Evolutionary conservation across 352 stramenopile genomes (phyloP).

Genomic region (Pythium aquatile): DNA sequence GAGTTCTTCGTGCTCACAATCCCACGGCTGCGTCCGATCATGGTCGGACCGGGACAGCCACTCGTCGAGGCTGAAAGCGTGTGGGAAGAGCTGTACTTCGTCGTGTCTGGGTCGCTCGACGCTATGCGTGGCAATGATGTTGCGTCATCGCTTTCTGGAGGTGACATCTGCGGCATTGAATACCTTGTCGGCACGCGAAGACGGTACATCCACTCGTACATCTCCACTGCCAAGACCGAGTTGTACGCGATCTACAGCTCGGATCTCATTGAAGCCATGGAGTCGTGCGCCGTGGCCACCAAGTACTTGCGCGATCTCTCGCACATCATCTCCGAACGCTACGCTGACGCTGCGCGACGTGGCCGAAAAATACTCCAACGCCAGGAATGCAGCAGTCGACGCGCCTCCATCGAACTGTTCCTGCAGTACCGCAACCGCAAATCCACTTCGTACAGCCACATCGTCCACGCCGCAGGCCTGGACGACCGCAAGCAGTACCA

Average conservation of each 20-base stretch:
- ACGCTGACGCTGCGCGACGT: conserved; percentile 52
- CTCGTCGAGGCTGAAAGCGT: conserved; percentile 78
- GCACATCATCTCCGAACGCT: conserved; percentile 53
- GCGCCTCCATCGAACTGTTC: conserved; percentile 40
- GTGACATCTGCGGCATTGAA: conserved; percentile 78
- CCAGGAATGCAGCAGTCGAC: conserved; percentile 23
- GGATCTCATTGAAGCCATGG: conserved; percentile 53
- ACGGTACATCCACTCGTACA: conserved; percentile 67
- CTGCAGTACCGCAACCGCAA: conserved; percentile 70
- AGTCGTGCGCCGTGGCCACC: conserved; percentile 59
- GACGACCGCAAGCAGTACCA: conserved; percentile 38
- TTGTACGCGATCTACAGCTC: conserved; percentile 65
- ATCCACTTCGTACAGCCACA: conserved; percentile 40
- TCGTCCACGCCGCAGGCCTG: conserved; percentile 31
- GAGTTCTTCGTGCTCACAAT: conserved; percentile 77
- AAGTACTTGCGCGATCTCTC: conserved; percentile 69
- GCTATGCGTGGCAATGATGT: conserved; percentile 58
- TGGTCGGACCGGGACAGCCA: conserved; percentile 52
- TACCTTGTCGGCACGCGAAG: conserved; percentile 54
- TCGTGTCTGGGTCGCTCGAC: conserved; percentile 56
- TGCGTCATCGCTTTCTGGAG: conserved; percentile 50
- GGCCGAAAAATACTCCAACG: conserved; percentile 39
- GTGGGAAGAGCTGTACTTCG: conserved; percentile 81
- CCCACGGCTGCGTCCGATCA: conserved; percentile 57
- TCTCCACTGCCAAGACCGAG: conserved; percentile 61